Percentiles rank a stretch among this genome's conserved stretches.
Evolutionary conservation across 805 yeast genomes (phyloP).

Genomic region (Barnettozyma pratensis): DNA sequence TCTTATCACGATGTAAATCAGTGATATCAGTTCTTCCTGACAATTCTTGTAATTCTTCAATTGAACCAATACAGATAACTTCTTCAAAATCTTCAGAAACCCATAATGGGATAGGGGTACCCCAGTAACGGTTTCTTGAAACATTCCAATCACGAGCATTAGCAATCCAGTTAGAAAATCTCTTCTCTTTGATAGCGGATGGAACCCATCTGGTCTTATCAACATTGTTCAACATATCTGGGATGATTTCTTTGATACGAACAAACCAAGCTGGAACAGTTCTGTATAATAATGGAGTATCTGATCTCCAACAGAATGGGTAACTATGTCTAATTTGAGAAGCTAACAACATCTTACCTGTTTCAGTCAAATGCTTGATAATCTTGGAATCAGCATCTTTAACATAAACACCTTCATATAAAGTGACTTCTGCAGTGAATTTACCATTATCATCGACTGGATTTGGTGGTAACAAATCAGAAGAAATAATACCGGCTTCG

Average conservation of each 20-base stretch:
- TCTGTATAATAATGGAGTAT: slow-evolving; percentile 93
- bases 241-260: slow-evolving; percentile 79
- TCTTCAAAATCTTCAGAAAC: slow-evolving; percentile 91
- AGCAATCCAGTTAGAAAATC: slow-evolving; percentile 97
- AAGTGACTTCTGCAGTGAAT: slow-evolving; percentile 70
- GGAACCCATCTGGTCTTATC: slow-evolving; percentile 96
- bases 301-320: slow-evolving; percentile 99
- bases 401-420: slow-evolving; percentile 79
- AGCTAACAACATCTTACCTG: slow-evolving; percentile 68
- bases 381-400: slow-evolving; percentile 94
- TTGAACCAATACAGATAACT: slow-evolving; percentile 88
- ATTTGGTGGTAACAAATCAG: slow-evolving; percentile 73
- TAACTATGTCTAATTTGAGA: slow-evolving; percentile 91
- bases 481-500: slow-evolving; percentile 67
- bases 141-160: slow-evolving; percentile 99
- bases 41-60: slow-evolving; percentile 77
- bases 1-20: slow-evolving; percentile 90
- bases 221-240: slow-evolving; percentile 83
- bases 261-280: slow-evolving; percentile 99
- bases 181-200: slow-evolving; percentile 78
- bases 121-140: slow-evolving; percentile 99
- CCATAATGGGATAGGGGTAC: slow-evolving; percentile 99
- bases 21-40: slow-evolving; percentile 78
- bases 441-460: slow-evolving; percentile 93
- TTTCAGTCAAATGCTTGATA: slow-evolving; percentile 74